Percentiles rank a stretch among this genome's conserved stretches.
Conservation (phyloP, 2,329 filamentous ascomycete genomes). For the Aureobasidium sp. region DNA sequence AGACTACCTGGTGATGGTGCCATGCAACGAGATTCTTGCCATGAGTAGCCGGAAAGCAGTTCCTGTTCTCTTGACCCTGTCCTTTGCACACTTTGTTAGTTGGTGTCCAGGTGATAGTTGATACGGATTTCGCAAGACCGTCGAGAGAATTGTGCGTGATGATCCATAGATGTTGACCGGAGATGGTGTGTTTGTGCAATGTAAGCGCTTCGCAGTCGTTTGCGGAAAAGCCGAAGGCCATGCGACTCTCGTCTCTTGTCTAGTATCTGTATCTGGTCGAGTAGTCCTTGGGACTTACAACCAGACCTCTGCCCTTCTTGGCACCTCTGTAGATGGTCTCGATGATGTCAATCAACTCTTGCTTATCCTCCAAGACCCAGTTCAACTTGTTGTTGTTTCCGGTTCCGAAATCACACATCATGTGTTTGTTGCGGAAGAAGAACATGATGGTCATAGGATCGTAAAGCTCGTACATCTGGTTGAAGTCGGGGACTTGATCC, state of each 20-base stretch:
- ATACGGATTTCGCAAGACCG: too few relatives aligned
- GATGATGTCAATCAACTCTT: slow-evolving; percentile 96
- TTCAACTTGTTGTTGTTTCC: slow-evolving; percentile 99
- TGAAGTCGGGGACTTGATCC: slow-evolving; percentile 86
- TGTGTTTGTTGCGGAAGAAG: slow-evolving; percentile 98
- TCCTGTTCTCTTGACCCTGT: too few relatives aligned
- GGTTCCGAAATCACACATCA: slow-evolving; percentile 97
- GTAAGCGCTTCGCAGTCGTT: too few relatives aligned
- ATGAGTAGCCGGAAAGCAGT: too few relatives aligned
- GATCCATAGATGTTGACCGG: too few relatives aligned
- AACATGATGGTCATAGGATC: slow-evolving; percentile 94
- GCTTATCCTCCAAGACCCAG: slow-evolving; percentile 94
- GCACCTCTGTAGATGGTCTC: slow-evolving; percentile 96
- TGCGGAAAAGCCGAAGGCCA: neutral
- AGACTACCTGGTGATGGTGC: too few relatives aligned
- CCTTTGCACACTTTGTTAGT: too few relatives aligned
- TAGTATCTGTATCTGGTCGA: slow-evolving; percentile 63
- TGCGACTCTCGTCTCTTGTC: neutral
- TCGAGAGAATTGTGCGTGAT: too few relatives aligned
- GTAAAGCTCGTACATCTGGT: slow-evolving; percentile 78
- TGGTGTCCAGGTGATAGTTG: too few relatives aligned
- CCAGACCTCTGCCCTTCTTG: slow-evolving; percentile 93
- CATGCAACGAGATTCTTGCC: too few relatives aligned
- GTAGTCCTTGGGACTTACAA: slow-evolving; percentile 89
- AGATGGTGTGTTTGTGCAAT: too few relatives aligned